phyloP scores from a whole-genome alignment of 2,329 filamentous ascomycete genomes.

The Pleurostoma richardsiae region DNA sequence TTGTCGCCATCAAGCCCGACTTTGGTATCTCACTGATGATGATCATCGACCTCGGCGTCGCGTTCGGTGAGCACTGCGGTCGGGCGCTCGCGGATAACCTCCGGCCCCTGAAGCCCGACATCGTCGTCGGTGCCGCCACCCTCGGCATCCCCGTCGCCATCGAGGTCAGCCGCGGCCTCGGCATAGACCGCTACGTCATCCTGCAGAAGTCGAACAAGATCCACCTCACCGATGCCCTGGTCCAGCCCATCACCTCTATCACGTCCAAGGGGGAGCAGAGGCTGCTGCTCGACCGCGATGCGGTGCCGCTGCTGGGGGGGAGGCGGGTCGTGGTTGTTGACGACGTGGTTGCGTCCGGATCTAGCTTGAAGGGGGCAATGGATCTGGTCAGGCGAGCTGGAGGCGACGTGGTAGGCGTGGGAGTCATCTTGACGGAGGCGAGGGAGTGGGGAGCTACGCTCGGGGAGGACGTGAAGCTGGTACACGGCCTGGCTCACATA shows the following conservation, averaged over 20 bases:
- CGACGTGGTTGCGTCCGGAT: constrained; percentile 2
- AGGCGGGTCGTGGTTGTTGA: constrained; percentile 1
- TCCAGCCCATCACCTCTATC: background rate
- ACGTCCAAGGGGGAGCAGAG: constrained; percentile 1
- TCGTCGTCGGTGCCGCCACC: constrained; percentile 3
- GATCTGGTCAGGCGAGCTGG: constrained; percentile 2
- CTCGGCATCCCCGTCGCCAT: constrained; percentile 4
- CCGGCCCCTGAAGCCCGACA: background rate
- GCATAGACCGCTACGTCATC: constrained; percentile 3
- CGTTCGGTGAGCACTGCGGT: background rate
- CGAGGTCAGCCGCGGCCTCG: constrained; percentile 1
- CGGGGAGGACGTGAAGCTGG: background rate
- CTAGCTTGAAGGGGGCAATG: constrained; percentile 1
- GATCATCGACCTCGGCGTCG: constrained; percentile 3
- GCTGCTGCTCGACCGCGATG: constrained; percentile 1
- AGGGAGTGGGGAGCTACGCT: constrained; percentile 1
- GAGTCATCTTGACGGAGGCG: constrained; percentile 1
- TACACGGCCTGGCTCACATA: constrained; percentile 1
- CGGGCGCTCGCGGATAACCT: background rate
- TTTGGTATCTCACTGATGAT: constrained; percentile 3
- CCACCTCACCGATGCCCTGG: constrained; percentile 1
- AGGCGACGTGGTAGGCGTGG: constrained; percentile 1
- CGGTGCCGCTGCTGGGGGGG: background rate
- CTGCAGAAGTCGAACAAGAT: constrained; percentile 5
- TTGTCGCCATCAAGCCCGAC: background rate